Evolutionary conservation across 2,329 filamentous ascomycete species (phyloP).

Genomic region (Huntiella bhutanensis): DNA sequence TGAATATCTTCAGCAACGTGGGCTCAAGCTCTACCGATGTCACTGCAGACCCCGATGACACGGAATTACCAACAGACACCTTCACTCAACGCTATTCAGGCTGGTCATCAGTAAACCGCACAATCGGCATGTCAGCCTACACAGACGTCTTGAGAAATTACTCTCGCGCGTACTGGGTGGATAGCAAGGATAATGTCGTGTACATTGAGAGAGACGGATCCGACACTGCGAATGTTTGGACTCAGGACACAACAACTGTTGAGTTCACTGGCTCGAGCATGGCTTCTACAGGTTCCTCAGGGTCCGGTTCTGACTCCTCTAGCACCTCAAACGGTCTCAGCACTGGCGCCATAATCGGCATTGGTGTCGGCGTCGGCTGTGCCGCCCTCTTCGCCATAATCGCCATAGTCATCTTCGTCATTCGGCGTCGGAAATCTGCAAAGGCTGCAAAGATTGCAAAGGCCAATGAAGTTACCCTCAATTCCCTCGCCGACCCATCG

Average conservation of each 20-base stretch:
- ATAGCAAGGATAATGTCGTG: neutral
- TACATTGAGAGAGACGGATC: neutral
- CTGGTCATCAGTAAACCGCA: neutral
- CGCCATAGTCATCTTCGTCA: too few species aligned
- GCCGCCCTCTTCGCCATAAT: neutral
- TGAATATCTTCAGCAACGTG: neutral
- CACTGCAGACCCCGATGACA: neutral
- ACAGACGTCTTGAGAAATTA: neutral
- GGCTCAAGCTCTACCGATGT: neutral
- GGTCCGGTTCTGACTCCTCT: neutral
- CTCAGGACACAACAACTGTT: neutral
- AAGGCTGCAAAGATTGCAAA: too few species aligned
- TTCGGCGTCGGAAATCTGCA: too few species aligned
- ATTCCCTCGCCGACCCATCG: neutral
- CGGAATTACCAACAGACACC: neutral
- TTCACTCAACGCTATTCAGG: neutral
- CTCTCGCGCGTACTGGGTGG: neutral
- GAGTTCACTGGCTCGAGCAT: neutral
- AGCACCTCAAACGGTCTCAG: neutral
- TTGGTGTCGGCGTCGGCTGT: neutral
- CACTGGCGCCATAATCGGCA: neutral
- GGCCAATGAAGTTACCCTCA: too few species aligned
- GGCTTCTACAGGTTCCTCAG: neutral
- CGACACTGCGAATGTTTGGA: neutral
- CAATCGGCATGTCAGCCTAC: neutral